Base-by-base conservation (phyloP, 2,329 filamentous ascomycete genomes). In the Ophiostoma perfectum region DNA sequence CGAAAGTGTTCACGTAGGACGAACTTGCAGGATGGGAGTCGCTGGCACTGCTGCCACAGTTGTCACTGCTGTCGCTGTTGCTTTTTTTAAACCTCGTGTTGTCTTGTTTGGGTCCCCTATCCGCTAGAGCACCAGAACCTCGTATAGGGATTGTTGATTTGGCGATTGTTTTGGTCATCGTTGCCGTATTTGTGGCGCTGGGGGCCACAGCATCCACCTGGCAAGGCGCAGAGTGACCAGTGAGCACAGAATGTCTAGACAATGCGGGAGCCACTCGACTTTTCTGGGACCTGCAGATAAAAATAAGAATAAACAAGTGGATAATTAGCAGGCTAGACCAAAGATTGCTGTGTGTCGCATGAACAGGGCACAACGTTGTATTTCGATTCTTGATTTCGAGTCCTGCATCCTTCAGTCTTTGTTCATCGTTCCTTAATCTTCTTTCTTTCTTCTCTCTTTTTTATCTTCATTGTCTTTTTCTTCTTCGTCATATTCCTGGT, bases 81-180 rank as follows among this genome's bases (percentile, higher is more conserved):
- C 65, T 44, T 67, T 67, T 66, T 65, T 45, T 45, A 63, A 55
- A 63, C 52, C 58, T 68, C 68, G 66, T 69, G 52, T 70, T 55
- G 60, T 39, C 12, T 39, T 39, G 52, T 52, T 67, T 52, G 45
- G 18, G 58, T 44, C 6, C 36, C 55, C 65, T 71, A 66, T 71
- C 58, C 11, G 62, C 14, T 66, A 69, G 67, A 69, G 66, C 62
- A 55, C 49, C 39, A 36, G 69, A 65, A 69, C 62, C 69, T 71
- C 69, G 68, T 70, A 65, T 68, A 66, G 67, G 45, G 3, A 55
- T 45, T 38, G 62, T 63, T 68, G 66, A 72, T 69, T 71, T 70
- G 70, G 63, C 39, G 38, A 42, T 60, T 36, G 18, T 65, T 47
- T 36, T 42, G 58, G 58, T n/a, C 38, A 62, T 62, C 55, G 18